Evolutionary conservation across 495 filamentous ascomycete genomes (phyloP), one percentile per base, ranked within the genome.

Genomic region (Pyrenula massariospora): DNA sequence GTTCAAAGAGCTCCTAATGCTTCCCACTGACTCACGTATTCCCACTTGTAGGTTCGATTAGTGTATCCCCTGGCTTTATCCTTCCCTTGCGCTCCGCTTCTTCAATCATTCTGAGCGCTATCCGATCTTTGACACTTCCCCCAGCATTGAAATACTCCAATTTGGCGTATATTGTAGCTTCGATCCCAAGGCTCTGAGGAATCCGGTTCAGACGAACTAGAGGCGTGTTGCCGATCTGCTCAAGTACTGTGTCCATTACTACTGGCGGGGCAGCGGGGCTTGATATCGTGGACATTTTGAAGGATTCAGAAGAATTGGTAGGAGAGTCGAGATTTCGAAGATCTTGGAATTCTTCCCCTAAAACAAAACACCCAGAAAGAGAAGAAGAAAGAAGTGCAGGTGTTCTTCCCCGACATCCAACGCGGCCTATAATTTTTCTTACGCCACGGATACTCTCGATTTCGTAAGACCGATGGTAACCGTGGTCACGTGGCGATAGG

Each of bases 21-120:
- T 52, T 52, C 53, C 15, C 19, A 54, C 53, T 54, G 52, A 73
- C 83, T 52, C 73, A 88, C 80, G 93, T 99, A 63, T 99, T 99
- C 25, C 93, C 93, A 65, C 88, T 94, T 25, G 93, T 99, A 8
- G 93, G 93, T 77, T 99, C 93, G 63, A 99, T 99, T 57, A 99
- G 71, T 15, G 90, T 95, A 67, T 99, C 91, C 54, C 93, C 93
- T 31, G 93, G 94, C 76, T 91, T 96, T 69, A 99, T 97, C 52
- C 93, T 84, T 11, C 93, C 94, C 52, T 78, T 81, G 58, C 80
- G 82, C 73, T 99, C 93, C 10, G 93, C 93, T 69, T 90, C 89
- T 69, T 99, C 91, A 59, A 99, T 87, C 93, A 99, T 99, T 64
- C 94, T 88, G 65, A 93, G 71, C 20, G 93, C 93, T 68, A 99